Evolutionary conservation across 2,329 filamentous ascomycete species (phyloP).

Genomic region (Aspergillus thermomutatus): DNA sequence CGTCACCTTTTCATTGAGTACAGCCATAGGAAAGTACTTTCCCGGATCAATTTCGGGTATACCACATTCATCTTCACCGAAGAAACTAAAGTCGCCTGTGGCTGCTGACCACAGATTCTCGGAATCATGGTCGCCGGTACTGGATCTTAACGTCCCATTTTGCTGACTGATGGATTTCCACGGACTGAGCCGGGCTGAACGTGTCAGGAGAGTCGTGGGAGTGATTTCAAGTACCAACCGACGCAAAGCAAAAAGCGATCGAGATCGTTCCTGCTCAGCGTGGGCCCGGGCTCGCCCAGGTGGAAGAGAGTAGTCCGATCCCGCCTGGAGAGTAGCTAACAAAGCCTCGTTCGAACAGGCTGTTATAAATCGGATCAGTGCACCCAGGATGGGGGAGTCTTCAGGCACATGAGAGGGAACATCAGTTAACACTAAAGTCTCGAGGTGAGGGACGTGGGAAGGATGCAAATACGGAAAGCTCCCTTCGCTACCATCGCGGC

Average conservation of each 20-base stretch:
- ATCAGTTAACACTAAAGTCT: constrained; percentile 55
- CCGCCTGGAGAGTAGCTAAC: constrained; percentile 52
- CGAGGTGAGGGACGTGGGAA: constrained; percentile 52
- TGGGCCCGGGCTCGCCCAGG: constrained; percentile 51
- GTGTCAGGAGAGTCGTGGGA: constrained; percentile 23
- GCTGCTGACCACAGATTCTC: constrained; percentile 60
- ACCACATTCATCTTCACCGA: constrained; percentile 55
- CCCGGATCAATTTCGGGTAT: constrained; percentile 45
- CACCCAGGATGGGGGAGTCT: constrained; percentile 40
- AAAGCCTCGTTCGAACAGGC: constrained; percentile 55
- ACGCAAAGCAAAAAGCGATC: constrained; percentile 53
- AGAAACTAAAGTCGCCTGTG: constrained; percentile 60
- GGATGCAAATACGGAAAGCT: constrained; percentile 48
- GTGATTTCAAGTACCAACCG: constrained; percentile 56
- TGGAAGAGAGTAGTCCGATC: constrained; percentile 57
- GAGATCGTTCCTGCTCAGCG: constrained; percentile 48
- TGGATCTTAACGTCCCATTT: constrained; percentile 49
- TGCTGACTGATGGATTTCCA: constrained; percentile 46
- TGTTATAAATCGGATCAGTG: constrained; percentile 54
- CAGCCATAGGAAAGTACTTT: constrained; percentile 43
- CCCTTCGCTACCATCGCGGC: constrained; percentile 24
- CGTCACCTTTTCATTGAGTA: constrained; percentile 43
- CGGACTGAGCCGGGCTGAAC: constrained; percentile 16
- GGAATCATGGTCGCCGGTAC: constrained; percentile 57
- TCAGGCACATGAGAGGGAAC: constrained; percentile 47